Evolutionary conservation across 2,329 filamentous ascomycete genomes (phyloP).

Genomic region (Pyrenophora graminea): DNA sequence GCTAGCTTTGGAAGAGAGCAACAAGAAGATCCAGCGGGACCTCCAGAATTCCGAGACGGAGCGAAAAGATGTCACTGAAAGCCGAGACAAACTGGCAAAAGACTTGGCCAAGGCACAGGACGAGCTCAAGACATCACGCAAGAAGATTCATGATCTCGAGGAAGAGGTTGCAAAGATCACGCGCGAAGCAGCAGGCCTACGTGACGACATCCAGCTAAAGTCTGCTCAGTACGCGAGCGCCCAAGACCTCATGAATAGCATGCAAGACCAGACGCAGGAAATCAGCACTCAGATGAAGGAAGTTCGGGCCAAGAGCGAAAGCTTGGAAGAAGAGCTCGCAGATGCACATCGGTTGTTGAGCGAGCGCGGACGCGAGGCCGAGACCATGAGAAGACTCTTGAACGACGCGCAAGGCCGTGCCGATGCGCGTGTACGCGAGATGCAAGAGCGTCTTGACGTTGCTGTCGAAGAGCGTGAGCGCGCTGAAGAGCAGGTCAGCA

Average conservation of each 20-base stretch:
- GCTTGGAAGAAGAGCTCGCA: conserved; percentile 85
- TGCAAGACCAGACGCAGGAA: conserved; percentile 91
- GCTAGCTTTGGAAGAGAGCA: conserved; percentile 76
- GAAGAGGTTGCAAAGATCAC: conserved; percentile 70
- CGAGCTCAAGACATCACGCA: conserved; percentile 62
- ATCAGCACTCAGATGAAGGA: conserved; percentile 91
- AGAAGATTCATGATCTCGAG: conserved; percentile 73
- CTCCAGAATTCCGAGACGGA: conserved; percentile 77
- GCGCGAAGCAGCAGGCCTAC: conserved; percentile 68
- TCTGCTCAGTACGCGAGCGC: conserved; percentile 82
- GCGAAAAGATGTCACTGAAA: conserved; percentile 75
- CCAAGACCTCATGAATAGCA: conserved; percentile 83
- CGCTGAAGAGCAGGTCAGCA: conserved; percentile 86
- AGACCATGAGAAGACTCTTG: conserved; percentile 90
- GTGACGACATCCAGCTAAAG: conserved; percentile 83
- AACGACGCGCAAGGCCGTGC: conserved; percentile 83
- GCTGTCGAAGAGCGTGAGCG: conserved; percentile 93
- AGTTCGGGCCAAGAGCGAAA: conserved; percentile 77
- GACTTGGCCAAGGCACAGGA: conserved; percentile 75
- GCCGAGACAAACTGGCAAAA: conserved; percentile 69
- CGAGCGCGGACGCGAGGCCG: conserved; percentile 87
- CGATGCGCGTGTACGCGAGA: conserved; percentile 81
- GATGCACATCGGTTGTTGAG: conserved; percentile 85
- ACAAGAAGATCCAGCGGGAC: conserved; percentile 74
- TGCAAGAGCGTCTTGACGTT: conserved; percentile 84